Evolutionary conservation across 352 stramenopile species (phyloP), one percentile per base, ranked within the genome.

Genomic region (Phytophthora sansomeana): DNA sequence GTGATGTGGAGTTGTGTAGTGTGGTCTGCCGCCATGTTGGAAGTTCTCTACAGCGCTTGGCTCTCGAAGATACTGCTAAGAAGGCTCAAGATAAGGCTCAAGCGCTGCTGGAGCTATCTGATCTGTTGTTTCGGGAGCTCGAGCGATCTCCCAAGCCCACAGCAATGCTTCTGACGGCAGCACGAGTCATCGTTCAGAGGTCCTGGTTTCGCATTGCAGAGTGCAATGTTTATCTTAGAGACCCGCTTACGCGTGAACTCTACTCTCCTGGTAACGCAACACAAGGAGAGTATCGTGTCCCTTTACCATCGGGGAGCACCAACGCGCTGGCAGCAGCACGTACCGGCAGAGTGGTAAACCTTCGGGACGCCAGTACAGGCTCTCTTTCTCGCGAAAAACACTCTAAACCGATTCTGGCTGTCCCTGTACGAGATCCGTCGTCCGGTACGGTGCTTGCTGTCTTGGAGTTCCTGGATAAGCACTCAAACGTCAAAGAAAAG

Each of bases 381-480:
- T 62, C 48, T 14, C 13, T 58, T 6, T 69, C 48, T 33, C 66
- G 74, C 10, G 71, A 77, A 8, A 67, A 68, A n/a, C 49, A 70
- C 55, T 2, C 16, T 4, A 74, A 64, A 26, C 85, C 76, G 17
- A 77, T 97, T 26, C 70, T 97, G 26, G 87, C 79, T 0, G 78
- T 97, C 17, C 91, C 91, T 0, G 90, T 97, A 21, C 89, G 89
- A 38, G 85, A 95, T 69, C 72, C 79, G 1, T 80, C 77, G 3
- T 67, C 70, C 24, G 82, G 80, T n/a, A 55, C 72, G 16, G 80
- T 96, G 7, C 74, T 93, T 2, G 85, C 81, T 43, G 81, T 89
- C 21, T 47, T 93, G 21, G 85, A 90, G 63, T 76, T 93, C 28
- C 50, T 88, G 38, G 84, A 90, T 65, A 91, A 91, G 47, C 33